Conservation (phyloP, 129 eudicot species). For the Oenanthe sinensis region DNA sequence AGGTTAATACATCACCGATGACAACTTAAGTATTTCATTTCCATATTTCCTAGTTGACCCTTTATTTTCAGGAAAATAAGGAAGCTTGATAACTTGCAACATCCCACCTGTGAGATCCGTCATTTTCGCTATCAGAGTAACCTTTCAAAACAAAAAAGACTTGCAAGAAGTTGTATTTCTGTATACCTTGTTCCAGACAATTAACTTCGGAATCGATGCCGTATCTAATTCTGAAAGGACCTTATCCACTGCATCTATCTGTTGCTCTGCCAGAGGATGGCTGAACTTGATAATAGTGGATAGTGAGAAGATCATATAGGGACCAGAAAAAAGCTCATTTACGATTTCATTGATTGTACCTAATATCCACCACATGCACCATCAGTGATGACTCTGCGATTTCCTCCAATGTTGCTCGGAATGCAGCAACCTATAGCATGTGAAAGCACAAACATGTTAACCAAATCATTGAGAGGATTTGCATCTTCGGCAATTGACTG, state of each 20-base stretch:
- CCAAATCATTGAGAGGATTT: not conserved
- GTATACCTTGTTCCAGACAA: constrained; percentile 93
- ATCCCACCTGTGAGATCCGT: not conserved
- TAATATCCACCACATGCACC: constrained; percentile 94
- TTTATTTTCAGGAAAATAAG: not conserved
- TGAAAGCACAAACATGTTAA: constrained; percentile 10
- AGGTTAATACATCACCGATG: not conserved
- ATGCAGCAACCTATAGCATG: constrained; percentile 81
- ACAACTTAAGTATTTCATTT: not conserved
- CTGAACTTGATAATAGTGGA: constrained; percentile 31
- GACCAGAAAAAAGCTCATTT: constrained; percentile 8
- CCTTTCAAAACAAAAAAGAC: not conserved
- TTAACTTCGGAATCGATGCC: constrained; percentile 67
- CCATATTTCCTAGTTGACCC: not conserved
- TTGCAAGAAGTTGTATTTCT: not conserved
- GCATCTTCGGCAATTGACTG: not conserved
- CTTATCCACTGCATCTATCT: constrained; percentile 80
- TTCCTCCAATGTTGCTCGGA: constrained; percentile 93
- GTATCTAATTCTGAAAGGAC: constrained; percentile 80
- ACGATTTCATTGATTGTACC: constrained; percentile 32
- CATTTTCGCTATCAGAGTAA: not conserved
- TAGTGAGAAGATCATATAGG: constrained; percentile 17
- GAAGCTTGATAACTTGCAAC: not conserved
- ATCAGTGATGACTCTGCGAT: constrained; percentile 87
- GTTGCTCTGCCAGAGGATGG: constrained; percentile 90